A percentile compares a stretch with the other conserved stretches of the same genome.
Conservation (phyloP, 2,329 filamentous ascomycete genomes). For the Cryphonectria carpinicola region DNA sequence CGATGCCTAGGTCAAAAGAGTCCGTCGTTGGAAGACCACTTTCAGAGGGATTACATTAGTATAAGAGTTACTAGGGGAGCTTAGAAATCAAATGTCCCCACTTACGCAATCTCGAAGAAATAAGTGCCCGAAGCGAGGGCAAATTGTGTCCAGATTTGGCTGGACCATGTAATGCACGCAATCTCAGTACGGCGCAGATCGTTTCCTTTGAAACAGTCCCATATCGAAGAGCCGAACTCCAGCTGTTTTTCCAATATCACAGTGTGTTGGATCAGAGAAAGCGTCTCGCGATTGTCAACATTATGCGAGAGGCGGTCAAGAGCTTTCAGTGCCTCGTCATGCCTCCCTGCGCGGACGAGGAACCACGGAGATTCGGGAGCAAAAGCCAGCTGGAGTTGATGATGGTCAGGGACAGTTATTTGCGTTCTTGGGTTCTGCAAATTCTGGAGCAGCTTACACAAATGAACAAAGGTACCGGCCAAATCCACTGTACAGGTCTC, state of each 20-base stretch:
- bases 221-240: neutral
- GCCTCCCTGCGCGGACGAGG: constrained; percentile 44
- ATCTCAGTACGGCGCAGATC: constrained; percentile 34
- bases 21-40: constrained; percentile 1
- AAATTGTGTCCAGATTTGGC: constrained; percentile 19
- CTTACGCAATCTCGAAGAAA: constrained; percentile 16
- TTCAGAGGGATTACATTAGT: neutral
- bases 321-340: constrained; percentile 43
- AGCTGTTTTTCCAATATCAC: neutral
- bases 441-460: neutral
- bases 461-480: constrained; percentile 43
- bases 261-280: constrained; percentile 16
- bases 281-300: constrained; percentile 11
- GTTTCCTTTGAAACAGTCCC: constrained; percentile 33
- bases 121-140: constrained; percentile 17
- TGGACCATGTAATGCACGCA: constrained; percentile 40
- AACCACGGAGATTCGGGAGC: constrained; percentile 51
- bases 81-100: neutral
- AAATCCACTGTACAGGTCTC: constrained; percentile 47
- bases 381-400: constrained; percentile 42
- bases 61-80: neutral
- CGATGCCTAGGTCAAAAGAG: constrained; percentile 15
- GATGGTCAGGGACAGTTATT: neutral
- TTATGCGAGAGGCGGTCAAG: constrained; percentile 47
- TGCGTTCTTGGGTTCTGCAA: neutral